Percentiles rank a stretch among this genome's conserved stretches.
Conservation (phyloP, 108 stramenopile species). For the Bacterosira constricta region DNA sequence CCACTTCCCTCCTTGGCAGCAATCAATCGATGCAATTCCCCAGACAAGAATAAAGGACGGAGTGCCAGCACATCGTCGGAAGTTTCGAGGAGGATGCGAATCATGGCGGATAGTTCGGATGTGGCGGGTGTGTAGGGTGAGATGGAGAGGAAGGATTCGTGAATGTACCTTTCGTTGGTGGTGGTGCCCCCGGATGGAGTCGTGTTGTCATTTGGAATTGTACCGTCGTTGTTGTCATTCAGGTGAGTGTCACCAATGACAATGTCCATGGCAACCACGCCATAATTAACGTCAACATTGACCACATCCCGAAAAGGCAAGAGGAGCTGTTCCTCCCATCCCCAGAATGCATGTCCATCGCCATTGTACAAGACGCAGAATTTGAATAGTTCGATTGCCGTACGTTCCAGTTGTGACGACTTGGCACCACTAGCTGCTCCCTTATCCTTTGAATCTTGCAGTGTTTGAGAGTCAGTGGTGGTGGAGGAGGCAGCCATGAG, state of each 20-base stretch:
- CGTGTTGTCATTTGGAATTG: neutral
- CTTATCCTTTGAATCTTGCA: neutral
- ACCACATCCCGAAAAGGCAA: constrained; percentile 11
- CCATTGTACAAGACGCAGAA: constrained; percentile 46
- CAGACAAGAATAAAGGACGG: constrained; percentile 33
- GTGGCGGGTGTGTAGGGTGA: constrained; percentile 37
- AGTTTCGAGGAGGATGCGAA: constrained; percentile 44
- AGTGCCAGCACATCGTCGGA: constrained; percentile 39
- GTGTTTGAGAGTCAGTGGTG: neutral
- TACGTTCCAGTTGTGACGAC: constrained; percentile 18
- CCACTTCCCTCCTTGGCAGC: constrained; percentile 3
- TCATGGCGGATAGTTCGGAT: constrained; percentile 40
- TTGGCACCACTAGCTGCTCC: neutral
- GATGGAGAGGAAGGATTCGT: constrained; percentile 43
- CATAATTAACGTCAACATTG: constrained; percentile 29
- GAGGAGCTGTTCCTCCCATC: constrained; percentile 18
- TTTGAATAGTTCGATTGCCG: constrained; percentile 49
- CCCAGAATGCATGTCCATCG: constrained; percentile 42
- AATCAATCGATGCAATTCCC: constrained; percentile 45
- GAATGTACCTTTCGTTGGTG: constrained; percentile 16
- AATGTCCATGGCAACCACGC: constrained; percentile 14
- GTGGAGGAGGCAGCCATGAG: constrained; percentile 5
- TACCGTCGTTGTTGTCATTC: neutral
- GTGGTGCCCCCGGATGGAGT: neutral
- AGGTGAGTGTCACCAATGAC: too few relatives aligned